phyloP scores from a whole-genome alignment of 805 yeast species.

The baker's yeast (Saccharomyces cerevisiae) region DNA sequence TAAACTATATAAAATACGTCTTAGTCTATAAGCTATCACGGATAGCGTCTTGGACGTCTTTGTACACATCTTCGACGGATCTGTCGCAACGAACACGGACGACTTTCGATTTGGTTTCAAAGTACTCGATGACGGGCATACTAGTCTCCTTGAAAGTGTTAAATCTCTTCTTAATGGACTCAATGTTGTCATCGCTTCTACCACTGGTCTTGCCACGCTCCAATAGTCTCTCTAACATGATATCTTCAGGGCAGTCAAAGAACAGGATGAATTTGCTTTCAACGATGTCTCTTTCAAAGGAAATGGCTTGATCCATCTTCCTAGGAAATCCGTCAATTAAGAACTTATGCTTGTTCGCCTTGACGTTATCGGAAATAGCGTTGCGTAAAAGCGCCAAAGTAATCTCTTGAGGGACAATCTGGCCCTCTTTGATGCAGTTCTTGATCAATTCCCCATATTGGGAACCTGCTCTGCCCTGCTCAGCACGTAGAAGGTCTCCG shows the following conservation, averaged over 20 bases:
- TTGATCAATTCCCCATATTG: constrained; percentile 80
- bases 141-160: constrained; percentile 77
- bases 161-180: constrained; percentile 84
- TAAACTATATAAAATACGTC: not conserved
- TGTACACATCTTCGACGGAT: constrained; percentile 71
- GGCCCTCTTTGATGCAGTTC: constrained; percentile 75
- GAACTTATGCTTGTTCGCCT: constrained; percentile 51
- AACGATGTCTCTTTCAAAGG: constrained; percentile 77
- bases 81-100: constrained; percentile 72
- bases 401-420: constrained; percentile 86
- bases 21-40: constrained; percentile 30
- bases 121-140: constrained; percentile 88
- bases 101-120: constrained; percentile 63
- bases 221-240: constrained; percentile 76
- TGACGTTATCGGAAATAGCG: constrained; percentile 53
- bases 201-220: constrained; percentile 95
- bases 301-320: constrained; percentile 94
- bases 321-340: constrained; percentile 95
- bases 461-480: constrained; percentile 76
- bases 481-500: constrained; percentile 93
- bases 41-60: constrained; percentile 58
- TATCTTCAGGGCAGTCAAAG: constrained; percentile 73
- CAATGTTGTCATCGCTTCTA: constrained; percentile 86
- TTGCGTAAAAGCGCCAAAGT: constrained; percentile 76
- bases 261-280: constrained; percentile 63